Conservation (phyloP, 768 basidiomycete species). For the Psilocybe cubensis region DNA sequence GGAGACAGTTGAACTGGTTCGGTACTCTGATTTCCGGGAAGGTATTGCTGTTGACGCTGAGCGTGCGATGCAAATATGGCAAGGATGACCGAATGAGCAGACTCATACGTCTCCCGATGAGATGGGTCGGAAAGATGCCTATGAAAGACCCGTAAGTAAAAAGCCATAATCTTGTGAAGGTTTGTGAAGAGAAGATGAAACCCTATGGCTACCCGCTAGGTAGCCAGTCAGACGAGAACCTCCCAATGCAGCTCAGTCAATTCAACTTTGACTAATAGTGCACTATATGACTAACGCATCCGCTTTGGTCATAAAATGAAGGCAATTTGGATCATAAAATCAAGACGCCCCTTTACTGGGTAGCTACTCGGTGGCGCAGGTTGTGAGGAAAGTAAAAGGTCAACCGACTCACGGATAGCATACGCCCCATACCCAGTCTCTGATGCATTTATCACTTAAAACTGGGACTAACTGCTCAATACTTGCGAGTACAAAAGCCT, state of each 20-base stretch:
- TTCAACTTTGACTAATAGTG: neutral
- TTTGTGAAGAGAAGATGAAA: neutral
- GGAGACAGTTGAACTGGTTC: slow-evolving; percentile 1
- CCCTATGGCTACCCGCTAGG: neutral
- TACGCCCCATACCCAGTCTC: slow-evolving; percentile 57
- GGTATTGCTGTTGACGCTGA: slow-evolving; percentile 34
- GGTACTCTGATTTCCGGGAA: slow-evolving; percentile 13
- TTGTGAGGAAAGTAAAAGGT: neutral
- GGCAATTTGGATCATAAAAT: neutral
- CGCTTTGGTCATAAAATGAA: neutral
- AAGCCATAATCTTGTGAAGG: neutral
- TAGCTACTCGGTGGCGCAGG: neutral
- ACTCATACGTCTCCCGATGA: slow-evolving; percentile 82
- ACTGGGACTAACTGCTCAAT: slow-evolving; percentile 79
- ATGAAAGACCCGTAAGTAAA: slow-evolving; percentile 7
- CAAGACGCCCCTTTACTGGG: neutral
- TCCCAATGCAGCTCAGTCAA: neutral
- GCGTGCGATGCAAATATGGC: slow-evolving; percentile 71
- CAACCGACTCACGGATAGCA: slow-evolving; percentile 52
- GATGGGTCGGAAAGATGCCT: slow-evolving; percentile 64
- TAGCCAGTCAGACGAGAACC: neutral
- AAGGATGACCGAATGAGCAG: slow-evolving; percentile 83
- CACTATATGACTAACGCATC: neutral
- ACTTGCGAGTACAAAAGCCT: slow-evolving; percentile 70
- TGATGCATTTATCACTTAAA: slow-evolving; percentile 55